These are phyloP conservation scores for Auriscalpium vulgare DNA, from an alignment of 768 basidiomycete genomes.

Conservation along the genomic window DNA sequence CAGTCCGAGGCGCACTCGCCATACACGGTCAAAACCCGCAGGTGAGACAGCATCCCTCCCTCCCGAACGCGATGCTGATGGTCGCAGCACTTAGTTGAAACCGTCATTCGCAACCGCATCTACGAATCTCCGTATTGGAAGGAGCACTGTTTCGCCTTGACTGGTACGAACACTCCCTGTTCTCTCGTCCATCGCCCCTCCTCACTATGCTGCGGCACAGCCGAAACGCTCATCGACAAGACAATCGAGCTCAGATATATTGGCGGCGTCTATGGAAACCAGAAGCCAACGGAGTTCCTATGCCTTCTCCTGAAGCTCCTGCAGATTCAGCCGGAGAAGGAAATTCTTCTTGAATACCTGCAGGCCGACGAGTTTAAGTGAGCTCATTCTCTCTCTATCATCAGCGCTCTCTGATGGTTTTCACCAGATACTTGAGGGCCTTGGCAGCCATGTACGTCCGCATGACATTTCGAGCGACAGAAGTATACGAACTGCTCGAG, in stretches of 20 bases:
- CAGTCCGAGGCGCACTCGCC: constrained; percentile 77
- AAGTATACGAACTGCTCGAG: constrained; percentile 90
- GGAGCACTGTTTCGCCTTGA: constrained; percentile 96
- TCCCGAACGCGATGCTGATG: constrained; percentile 12
- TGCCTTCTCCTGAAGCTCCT: constrained; percentile 89
- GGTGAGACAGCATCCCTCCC: constrained; percentile 33
- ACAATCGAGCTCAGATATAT: constrained; percentile 75
- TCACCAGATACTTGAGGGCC: constrained; percentile 79
- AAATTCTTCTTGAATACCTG: constrained; percentile 92
- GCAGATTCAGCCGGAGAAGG: constrained; percentile 96
- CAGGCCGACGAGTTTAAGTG: constrained; percentile 98
- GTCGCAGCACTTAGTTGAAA: constrained; percentile 84
- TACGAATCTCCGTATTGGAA: constrained; percentile 97
- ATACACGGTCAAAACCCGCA: constrained; percentile 98
- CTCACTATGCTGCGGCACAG: constrained; percentile 29
- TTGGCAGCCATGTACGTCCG: constrained; percentile 91
- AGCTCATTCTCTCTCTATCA: constrained; percentile 17
- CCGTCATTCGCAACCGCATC: constrained; percentile 90
- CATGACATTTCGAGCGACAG: constrained; percentile 85
- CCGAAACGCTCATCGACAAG: constrained; percentile 90
- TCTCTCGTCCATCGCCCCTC: not conserved
- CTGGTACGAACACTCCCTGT: constrained; percentile 42
- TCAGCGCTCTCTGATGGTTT: not conserved
- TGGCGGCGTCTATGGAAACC: constrained; percentile 94
- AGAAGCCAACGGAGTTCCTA: constrained; percentile 89